phyloP scores from a whole-genome alignment of 176 grass and related monocot species.

The Lolium multiflorum region DNA sequence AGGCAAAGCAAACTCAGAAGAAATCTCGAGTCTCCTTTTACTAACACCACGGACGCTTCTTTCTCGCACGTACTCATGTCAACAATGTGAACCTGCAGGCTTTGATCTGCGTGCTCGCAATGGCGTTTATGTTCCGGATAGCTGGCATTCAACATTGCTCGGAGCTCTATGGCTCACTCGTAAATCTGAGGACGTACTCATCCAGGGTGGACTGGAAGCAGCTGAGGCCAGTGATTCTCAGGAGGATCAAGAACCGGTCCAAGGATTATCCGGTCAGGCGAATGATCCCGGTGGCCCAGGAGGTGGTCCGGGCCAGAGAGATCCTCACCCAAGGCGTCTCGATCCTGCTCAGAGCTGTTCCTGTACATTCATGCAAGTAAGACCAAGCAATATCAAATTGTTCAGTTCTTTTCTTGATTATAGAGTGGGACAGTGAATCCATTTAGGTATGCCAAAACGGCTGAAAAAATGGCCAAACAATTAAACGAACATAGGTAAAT shows the following conservation, averaged over 20 bases:
- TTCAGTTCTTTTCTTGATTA: neutral
- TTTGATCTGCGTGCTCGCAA: slow-evolving; percentile 28
- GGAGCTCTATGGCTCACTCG: slow-evolving; percentile 38
- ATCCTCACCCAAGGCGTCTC: slow-evolving; percentile 64
- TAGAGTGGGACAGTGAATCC: neutral
- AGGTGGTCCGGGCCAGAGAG: slow-evolving; percentile 69
- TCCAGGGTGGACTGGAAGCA: slow-evolving; percentile 82
- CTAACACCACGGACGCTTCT: neutral
- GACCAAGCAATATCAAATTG: neutral
- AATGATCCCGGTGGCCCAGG: slow-evolving; percentile 82
- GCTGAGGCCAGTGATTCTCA: slow-evolving; percentile 87
- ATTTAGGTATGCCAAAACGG: neutral
- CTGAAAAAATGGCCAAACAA: slow-evolving; percentile 5
- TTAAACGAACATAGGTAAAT: slow-evolving; percentile 1
- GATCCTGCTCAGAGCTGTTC: slow-evolving; percentile 58
- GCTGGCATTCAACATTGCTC: slow-evolving; percentile 29
- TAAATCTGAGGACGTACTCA: slow-evolving; percentile 58
- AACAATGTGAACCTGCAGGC: slow-evolving; percentile 17
- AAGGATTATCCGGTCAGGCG: slow-evolving; percentile 74
- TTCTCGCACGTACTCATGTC: slow-evolving; percentile 5
- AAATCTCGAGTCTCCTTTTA: neutral
- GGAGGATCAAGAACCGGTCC: slow-evolving; percentile 70
- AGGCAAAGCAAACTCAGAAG: neutral
- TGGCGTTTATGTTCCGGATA: slow-evolving; percentile 48
- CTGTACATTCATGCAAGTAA: slow-evolving; percentile 91